A percentile compares a stretch with the other conserved stretches of the same genome.
Evolutionary conservation across 257 asterid species (phyloP).

Genomic region (Fraxinus anomala): DNA sequence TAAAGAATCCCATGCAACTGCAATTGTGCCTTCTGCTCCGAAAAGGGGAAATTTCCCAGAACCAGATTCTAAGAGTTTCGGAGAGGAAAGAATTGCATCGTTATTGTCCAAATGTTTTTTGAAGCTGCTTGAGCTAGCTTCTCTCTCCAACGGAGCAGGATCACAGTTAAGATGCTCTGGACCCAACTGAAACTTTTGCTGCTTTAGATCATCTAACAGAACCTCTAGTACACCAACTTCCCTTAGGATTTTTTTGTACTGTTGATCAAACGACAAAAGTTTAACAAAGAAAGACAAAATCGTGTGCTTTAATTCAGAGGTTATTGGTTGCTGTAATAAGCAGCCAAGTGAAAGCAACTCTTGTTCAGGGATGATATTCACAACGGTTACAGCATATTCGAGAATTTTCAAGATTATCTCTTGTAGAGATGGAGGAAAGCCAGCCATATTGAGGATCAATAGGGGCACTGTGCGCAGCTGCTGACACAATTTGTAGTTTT

Average conservation of each 20-base stretch:
- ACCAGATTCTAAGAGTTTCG: conserved; percentile 82
- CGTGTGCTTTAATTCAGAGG: conserved; percentile 76
- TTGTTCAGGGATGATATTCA: conserved; percentile 94
- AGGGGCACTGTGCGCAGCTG: conserved; percentile 93
- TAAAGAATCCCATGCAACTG: conserved; percentile 92
- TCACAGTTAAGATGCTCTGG: conserved; percentile 62
- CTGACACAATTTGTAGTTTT: conserved; percentile 90
- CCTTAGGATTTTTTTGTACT: conserved; percentile 89
- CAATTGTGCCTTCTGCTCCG: conserved; percentile 70
- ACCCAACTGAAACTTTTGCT: conserved; percentile 68
- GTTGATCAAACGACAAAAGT: conserved; percentile 94
- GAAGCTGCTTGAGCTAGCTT: conserved; percentile 74
- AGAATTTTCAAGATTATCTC: conserved; percentile 96
- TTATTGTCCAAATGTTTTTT: conserved; percentile 76
- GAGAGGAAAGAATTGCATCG: conserved; percentile 91
- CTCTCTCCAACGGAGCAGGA: conserved; percentile 57
- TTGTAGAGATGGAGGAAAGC: conserved; percentile 77
- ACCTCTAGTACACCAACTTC: conserved; percentile 98
- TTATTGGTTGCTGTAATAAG: conserved; percentile 86
- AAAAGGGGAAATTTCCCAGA: conserved; percentile 78
- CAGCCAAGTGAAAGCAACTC: conserved; percentile 97
- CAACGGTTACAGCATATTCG: conserved; percentile 94
- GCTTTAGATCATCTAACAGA: conserved; percentile 92
- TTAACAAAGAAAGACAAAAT: conserved; percentile 89
- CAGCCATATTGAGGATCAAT: conserved; percentile 94